phyloP scores from a whole-genome alignment of 176 grass and related monocot species.

The Oryza longistaminata region DNA sequence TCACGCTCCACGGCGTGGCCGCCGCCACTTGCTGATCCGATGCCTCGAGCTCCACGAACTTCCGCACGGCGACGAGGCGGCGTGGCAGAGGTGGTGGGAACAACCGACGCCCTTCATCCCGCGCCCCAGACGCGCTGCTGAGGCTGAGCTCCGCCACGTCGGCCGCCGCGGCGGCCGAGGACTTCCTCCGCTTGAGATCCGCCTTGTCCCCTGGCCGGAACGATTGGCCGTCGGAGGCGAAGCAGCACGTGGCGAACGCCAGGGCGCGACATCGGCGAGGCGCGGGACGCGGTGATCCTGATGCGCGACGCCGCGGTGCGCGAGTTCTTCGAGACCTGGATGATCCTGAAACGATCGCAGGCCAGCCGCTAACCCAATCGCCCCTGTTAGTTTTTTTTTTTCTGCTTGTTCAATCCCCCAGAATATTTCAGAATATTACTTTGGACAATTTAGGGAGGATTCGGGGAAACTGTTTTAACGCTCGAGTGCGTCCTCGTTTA shows the following conservation, averaged over 20 bases:
- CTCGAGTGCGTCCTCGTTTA: no score
- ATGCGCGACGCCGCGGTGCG: conserved; percentile 34
- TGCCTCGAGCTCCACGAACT: conserved; percentile 28
- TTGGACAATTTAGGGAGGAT: neutral
- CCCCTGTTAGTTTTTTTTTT: neutral
- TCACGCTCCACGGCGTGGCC: conserved; percentile 38
- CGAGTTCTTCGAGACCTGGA: conserved; percentile 44
- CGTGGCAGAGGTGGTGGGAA: conserved; percentile 15
- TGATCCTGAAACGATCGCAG: conserved; percentile 15
- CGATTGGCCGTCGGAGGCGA: neutral
- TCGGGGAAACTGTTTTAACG: no score
- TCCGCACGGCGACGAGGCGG: neutral
- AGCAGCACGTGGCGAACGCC: conserved; percentile 27
- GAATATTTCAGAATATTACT: neutral
- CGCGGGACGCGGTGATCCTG: conserved; percentile 19
- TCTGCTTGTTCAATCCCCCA: neutral
- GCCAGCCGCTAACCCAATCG: neutral
- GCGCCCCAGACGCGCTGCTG: conserved; percentile 35
- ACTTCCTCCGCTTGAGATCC: conserved; percentile 26
- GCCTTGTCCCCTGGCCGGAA: neutral
- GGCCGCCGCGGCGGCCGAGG: conserved; percentile 21
- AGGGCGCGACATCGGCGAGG: conserved; percentile 33
- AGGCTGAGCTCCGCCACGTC: conserved; percentile 27
- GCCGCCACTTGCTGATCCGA: conserved; percentile 28
- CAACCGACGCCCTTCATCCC: conserved; percentile 15